Evolutionary conservation across 345 rosid species (phyloP).

Genomic region (Ceriops decandra): DNA sequence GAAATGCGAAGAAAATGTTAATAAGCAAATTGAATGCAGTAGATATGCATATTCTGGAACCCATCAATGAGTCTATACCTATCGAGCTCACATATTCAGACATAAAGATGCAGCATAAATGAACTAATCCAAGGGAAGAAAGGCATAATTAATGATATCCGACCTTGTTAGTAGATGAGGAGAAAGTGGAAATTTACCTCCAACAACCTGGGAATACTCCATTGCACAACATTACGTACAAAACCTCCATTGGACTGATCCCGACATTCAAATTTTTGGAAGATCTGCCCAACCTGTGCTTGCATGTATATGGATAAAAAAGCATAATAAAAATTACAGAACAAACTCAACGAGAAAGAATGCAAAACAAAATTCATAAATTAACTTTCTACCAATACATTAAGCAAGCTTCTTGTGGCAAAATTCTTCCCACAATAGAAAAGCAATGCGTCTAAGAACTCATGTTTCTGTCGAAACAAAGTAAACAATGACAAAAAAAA

Average conservation of each 20-base stretch:
- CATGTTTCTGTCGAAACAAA: not conserved
- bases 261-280: conserved; percentile 67
- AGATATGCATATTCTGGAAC: not conserved
- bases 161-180: not conserved
- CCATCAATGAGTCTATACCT: not conserved
- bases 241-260: conserved; percentile 60
- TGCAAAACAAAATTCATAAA: too few species aligned
- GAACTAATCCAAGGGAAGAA: not conserved
- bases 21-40: not conserved
- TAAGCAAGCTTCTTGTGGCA: too few species aligned
- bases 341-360: not conserved
- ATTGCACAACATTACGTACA: conserved; percentile 67
- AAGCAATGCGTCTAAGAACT: too few species aligned
- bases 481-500: not conserved
- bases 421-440: too few species aligned
- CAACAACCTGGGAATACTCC: conserved; percentile 76
- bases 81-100: not conserved
- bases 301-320: conserved; percentile 9
- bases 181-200: conserved; percentile 46
- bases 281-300: conserved; percentile 78
- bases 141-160: not conserved
- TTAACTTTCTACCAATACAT: too few species aligned
- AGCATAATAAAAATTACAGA: not conserved
- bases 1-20: not conserved
- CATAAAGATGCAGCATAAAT: not conserved